Conservation (phyloP, 108 stramenopile species). For the Schizochytrium sp. region DNA sequence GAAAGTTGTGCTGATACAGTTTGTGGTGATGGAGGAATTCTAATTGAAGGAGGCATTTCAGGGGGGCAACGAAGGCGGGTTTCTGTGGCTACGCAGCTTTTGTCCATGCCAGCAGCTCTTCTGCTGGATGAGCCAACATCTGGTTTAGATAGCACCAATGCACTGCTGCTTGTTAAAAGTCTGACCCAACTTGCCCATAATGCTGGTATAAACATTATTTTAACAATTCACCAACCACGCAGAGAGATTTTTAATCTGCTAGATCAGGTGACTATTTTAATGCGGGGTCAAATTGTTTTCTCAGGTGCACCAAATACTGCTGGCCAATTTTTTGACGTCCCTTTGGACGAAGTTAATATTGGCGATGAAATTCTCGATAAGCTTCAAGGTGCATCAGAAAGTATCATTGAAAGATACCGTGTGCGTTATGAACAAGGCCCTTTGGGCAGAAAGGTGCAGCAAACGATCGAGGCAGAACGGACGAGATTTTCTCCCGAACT, state of each 20-base stretch:
- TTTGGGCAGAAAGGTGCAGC: neutral
- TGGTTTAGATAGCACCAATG: conserved; percentile 78
- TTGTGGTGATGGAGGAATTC: conserved; percentile 32
- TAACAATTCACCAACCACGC: conserved; percentile 90
- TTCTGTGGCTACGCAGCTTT: conserved; percentile 70
- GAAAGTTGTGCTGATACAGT: conserved; percentile 41
- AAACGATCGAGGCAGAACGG: neutral
- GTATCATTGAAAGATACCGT: neutral
- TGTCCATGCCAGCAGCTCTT: conserved; percentile 72
- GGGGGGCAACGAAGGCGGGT: conserved; percentile 77
- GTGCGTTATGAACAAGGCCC: neutral
- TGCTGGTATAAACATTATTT: conserved; percentile 80
- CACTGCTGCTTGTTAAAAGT: conserved; percentile 78
- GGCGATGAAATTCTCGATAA: conserved; percentile 47
- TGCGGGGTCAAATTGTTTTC: conserved; percentile 1
- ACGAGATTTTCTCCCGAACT: neutral
- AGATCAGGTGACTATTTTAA: conserved; percentile 80
- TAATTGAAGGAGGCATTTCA: conserved; percentile 62
- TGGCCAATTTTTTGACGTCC: neutral
- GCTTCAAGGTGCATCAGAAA: conserved; percentile 16
- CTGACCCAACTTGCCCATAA: conserved; percentile 77
- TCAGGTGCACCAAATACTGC: neutral
- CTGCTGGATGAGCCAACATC: conserved; percentile 75
- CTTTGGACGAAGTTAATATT: conserved; percentile 8
- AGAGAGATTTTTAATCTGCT: conserved; percentile 85